Evolutionary conservation across 176 grass and related monocot genomes (phyloP).

Genomic region (Tuctoria greenei): DNA sequence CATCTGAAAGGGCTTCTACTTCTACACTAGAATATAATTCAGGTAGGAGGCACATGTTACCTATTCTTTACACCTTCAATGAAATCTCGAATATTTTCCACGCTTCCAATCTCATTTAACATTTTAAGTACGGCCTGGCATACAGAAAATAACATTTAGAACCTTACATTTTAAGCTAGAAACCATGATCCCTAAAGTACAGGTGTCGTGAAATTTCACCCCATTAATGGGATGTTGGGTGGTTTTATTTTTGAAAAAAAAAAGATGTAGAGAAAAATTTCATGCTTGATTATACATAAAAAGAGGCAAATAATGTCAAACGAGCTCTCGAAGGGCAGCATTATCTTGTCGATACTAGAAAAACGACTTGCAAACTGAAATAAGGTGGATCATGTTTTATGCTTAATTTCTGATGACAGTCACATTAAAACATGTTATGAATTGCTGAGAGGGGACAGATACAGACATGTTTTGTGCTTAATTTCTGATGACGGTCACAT

Average conservation of each 20-base stretch:
- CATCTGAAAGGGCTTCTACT: background rate
- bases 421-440: background rate
- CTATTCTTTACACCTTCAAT: constrained; percentile 97
- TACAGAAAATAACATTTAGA: constrained; percentile 32
- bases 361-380: background rate
- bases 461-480: background rate
- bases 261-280: background rate
- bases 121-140: constrained; percentile 97
- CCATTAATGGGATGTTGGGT: background rate
- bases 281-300: background rate
- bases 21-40: background rate
- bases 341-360: background rate
- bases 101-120: constrained; percentile 88
- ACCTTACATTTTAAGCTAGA: constrained; percentile 1
- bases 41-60: constrained; percentile 37
- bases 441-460: too few relatives aligned
- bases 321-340: background rate
- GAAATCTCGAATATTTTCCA: constrained; percentile 90
- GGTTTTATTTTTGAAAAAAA: background rate
- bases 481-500: background rate
- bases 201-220: background rate
- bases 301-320: background rate
- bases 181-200: background rate
- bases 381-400: background rate
- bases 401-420: background rate